These are phyloP conservation scores for Psidium guajava DNA, from an alignment of 345 rosid genomes.

Conservation along the genomic window DNA sequence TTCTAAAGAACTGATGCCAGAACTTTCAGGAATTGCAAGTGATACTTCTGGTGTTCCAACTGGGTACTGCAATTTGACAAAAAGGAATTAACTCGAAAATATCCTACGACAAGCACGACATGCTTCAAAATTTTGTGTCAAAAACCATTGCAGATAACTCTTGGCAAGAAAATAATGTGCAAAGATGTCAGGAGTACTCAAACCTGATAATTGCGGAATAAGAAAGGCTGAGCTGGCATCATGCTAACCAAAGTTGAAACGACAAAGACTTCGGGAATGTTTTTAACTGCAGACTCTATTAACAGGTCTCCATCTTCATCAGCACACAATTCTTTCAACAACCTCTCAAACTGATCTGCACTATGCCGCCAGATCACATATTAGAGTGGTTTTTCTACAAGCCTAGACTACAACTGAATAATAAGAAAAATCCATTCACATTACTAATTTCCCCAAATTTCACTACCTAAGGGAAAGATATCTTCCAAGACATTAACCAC, in stretches of 20 bases:
- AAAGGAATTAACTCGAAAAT: neutral
- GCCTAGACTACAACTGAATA: neutral
- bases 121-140: neutral
- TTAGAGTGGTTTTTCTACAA: conserved; percentile 15
- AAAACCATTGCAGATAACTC: neutral
- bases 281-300: conserved; percentile 91
- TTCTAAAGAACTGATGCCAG: conserved; percentile 48
- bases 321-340: conserved; percentile 94
- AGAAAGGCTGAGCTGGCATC: conserved; percentile 91
- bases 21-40: conserved; percentile 56
- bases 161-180: neutral
- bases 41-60: conserved; percentile 89
- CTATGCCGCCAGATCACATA: conserved; percentile 75
- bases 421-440: neutral
- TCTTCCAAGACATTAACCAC: neutral
- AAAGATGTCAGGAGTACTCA: neutral
- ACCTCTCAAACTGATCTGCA: conserved; percentile 93
- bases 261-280: conserved; percentile 82
- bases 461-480: neutral
- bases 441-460: neutral
- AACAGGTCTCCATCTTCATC: conserved; percentile 90
- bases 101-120: neutral
- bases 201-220: conserved; percentile 98
- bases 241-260: conserved; percentile 91
- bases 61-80: conserved; percentile 55